Evolutionary conservation across 208 protist species (phyloP), one percentile per base, ranked within the genome.

Genomic region (Leptomonas pyrrhocoris): DNA sequence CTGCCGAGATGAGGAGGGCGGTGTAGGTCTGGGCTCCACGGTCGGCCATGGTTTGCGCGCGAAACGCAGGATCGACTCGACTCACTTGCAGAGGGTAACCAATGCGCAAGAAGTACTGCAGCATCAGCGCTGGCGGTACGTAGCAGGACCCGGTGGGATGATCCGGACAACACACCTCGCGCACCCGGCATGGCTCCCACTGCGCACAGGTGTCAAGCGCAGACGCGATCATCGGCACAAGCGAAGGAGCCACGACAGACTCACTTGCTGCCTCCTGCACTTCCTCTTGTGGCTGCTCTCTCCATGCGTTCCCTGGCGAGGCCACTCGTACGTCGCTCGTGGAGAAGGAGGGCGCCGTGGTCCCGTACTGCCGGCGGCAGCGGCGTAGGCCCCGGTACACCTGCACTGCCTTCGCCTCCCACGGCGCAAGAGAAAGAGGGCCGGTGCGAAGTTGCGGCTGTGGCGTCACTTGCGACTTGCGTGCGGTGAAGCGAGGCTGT

Each of bases 81-180:
- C 36, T 2, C 31, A 42, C 11, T 12, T 43, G 70, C 54, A 65
- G 25, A 15, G 70, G 70, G 38, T 70, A 76, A 16, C 70, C 70
- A 15, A 76, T 42, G 5, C 9, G 59, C 28, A 76, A 55, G 40
- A 69, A 69, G 48, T 70, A 69, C 11, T 76, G 42, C 27, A 76
- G 46, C 25, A 69, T 8, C 8, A 63, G 18, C 15, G 55, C 61
- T 19, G 12, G 55, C 28, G 53, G 51, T 21, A 23, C 11, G 7
- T 3, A 3, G 16, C 3, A 15, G 11, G 5, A 6, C 16, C 7
- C 11, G 43, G 2, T 48, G 4, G 18, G 16, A 3, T 7, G 4
- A 12, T 48, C 43, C 16, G 11, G 43, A 3, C 2, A n/a, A 48
- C 3, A 48, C 43, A n/a, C 34, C 34, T 12, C 16, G 18, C 16